Percentiles rank a stretch among this genome's conserved stretches.
These are phyloP conservation scores for Sugiyamaella xylanicola DNA, from an alignment of 1,139 yeast species.

Conservation along the genomic window DNA sequence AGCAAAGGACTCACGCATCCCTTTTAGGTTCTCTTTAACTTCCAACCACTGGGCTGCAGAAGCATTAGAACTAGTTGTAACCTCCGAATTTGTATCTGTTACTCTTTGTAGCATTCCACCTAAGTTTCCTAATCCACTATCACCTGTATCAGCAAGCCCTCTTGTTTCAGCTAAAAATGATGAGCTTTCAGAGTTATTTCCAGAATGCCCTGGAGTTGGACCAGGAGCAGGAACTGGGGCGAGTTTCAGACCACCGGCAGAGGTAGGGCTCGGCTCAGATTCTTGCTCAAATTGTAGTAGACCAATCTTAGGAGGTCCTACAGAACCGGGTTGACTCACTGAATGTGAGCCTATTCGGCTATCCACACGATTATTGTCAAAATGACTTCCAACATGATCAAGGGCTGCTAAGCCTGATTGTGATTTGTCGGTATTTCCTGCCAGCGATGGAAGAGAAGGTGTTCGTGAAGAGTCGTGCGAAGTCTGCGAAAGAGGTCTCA, in stretches of 20 bases:
- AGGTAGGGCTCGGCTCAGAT: background rate
- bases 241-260: background rate
- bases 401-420: background rate
- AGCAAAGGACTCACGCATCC: constrained; percentile 27
- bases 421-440: background rate
- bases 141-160: constrained; percentile 11
- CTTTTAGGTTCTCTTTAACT: constrained; percentile 31
- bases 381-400: background rate
- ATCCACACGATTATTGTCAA: background rate
- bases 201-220: constrained; percentile 13
- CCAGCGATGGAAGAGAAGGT: background rate
- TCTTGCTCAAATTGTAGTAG: constrained; percentile 13
- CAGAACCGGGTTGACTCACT: background rate
- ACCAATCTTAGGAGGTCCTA: constrained; percentile 12
- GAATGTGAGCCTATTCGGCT: background rate
- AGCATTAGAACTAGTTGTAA: background rate
- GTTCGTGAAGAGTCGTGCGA: constrained; percentile 5
- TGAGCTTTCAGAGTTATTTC: constrained; percentile 2
- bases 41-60: constrained; percentile 30
- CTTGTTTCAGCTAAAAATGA: constrained; percentile 4
- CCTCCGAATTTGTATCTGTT: background rate
- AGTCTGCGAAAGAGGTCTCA: background rate
- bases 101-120: constrained; percentile 1
- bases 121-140: constrained; percentile 6
- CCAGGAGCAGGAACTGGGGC: constrained; percentile 15